phyloP scores from a whole-genome alignment of 768 basidiomycete species.

The Tylopilus plumbeoviolaceoides region DNA sequence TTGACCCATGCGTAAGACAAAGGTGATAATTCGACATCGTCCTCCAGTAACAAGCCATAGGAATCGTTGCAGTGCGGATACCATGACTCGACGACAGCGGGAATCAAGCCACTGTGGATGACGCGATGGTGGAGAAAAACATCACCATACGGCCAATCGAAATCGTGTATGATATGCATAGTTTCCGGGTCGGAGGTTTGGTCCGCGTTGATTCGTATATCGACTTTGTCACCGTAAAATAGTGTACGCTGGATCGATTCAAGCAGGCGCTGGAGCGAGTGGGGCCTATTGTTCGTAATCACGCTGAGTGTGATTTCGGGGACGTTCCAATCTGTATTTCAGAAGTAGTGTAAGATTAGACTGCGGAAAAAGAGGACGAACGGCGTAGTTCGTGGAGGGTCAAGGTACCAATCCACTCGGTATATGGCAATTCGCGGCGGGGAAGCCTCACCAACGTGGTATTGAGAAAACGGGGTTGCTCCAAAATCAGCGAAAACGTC shows the following conservation, averaged over 20 bases:
- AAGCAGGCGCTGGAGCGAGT: constrained; percentile 65
- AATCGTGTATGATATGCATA: constrained; percentile 42
- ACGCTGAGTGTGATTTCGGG: constrained; percentile 68
- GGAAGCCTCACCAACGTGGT: constrained; percentile 43
- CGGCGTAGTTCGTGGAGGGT: constrained; percentile 44
- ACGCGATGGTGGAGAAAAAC: constrained; percentile 67
- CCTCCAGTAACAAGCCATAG: constrained; percentile 79
- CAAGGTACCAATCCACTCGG: constrained; percentile 61
- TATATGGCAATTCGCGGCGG: constrained; percentile 44
- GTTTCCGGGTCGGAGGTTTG: constrained; percentile 68
- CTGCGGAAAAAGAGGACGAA: constrained; percentile 13
- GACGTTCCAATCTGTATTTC: constrained; percentile 62
- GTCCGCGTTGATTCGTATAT: constrained; percentile 70
- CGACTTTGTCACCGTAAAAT: constrained; percentile 67
- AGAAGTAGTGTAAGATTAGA: constrained; percentile 1
- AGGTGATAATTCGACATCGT: constrained; percentile 83
- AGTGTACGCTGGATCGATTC: constrained; percentile 51
- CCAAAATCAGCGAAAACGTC: constrained; percentile 17
- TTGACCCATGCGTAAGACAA: constrained; percentile 85
- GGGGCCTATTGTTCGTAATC: constrained; percentile 73
- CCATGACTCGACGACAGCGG: constrained; percentile 88
- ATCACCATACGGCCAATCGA: constrained; percentile 59
- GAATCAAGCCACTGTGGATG: constrained; percentile 73
- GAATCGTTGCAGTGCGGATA: constrained; percentile 70
- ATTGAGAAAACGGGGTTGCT: constrained; percentile 21